Conservation (phyloP, 1,139 yeast species). For the Oligophagozyma castellii region DNA sequence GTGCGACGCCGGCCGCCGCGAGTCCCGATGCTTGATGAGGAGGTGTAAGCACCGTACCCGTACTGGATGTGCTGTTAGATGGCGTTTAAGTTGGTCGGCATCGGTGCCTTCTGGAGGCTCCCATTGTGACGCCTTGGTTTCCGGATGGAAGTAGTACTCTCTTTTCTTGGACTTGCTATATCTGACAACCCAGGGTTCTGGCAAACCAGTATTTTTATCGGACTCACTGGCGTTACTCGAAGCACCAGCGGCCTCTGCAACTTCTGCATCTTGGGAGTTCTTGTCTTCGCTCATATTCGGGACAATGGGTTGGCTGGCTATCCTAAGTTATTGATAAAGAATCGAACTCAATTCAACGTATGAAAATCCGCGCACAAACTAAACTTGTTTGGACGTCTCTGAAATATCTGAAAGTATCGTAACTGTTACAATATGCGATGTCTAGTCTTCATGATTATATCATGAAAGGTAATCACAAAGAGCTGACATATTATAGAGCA, state of each 20-base stretch:
- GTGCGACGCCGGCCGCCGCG: conserved; percentile 90
- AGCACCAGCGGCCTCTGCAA: too few relatives aligned
- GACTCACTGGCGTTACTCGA: neutral
- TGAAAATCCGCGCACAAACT: too few relatives aligned
- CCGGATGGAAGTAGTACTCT: conserved; percentile 67
- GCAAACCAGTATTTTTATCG: conserved; percentile 46
- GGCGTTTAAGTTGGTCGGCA: conserved; percentile 40
- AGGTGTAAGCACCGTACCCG: conserved; percentile 64
- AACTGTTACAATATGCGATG: too few relatives aligned
- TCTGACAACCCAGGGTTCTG: conserved; percentile 71
- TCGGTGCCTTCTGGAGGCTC: conserved; percentile 84
- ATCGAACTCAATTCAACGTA: too few relatives aligned
- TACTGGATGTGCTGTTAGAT: conserved; percentile 39
- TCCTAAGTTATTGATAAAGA: too few relatives aligned
- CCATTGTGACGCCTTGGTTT: conserved; percentile 72
- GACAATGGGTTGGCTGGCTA: too few relatives aligned
- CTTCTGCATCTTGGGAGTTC: too few relatives aligned
- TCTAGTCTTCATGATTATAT: too few relatives aligned
- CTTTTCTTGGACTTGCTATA: conserved; percentile 70
- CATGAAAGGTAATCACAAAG: conserved; percentile 1
- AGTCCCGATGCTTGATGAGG: conserved; percentile 65
- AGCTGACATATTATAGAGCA: neutral
- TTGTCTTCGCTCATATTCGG: too few relatives aligned
- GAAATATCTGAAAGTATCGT: too few relatives aligned
- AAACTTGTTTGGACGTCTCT: too few relatives aligned